A percentile compares a stretch with the other conserved stretches of the same genome.
These are phyloP conservation scores for Saturnispora besseyi DNA, from an alignment of 805 yeast genomes.

Conservation along the genomic window DNA sequence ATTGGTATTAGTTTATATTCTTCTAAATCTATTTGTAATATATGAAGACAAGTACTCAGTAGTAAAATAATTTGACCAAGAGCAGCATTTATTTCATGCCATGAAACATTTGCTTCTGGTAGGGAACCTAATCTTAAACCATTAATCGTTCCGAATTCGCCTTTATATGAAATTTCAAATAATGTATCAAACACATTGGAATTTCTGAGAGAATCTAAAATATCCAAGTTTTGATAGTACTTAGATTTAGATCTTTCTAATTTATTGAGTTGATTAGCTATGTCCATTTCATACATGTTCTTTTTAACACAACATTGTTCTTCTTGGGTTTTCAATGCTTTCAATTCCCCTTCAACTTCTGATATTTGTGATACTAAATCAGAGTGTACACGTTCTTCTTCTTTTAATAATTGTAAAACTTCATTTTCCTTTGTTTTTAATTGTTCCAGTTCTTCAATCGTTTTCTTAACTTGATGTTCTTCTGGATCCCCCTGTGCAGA, in stretches of 20 bases:
- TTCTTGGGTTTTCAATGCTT: conserved; percentile 35
- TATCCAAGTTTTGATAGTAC: conserved; percentile 52
- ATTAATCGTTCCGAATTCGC: conserved; percentile 80
- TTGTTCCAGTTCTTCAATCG: conserved; percentile 37
- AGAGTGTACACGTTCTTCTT: conserved; percentile 35
- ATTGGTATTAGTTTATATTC: conserved; percentile 66
- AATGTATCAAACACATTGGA: conserved; percentile 78
- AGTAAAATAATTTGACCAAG: conserved; percentile 75
- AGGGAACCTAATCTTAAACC: conserved; percentile 72
- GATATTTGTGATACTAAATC: conserved; percentile 42
- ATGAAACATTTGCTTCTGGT: conserved; percentile 54
- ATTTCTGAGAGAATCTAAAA: conserved; percentile 60
- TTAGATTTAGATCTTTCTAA: conserved; percentile 55
- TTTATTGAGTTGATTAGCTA: conserved; percentile 42
- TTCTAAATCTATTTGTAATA: conserved; percentile 45
- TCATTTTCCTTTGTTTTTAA: conserved; percentile 34
- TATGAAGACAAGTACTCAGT: conserved; percentile 51
- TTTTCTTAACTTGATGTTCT: conserved; percentile 33
- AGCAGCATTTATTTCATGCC: conserved; percentile 90
- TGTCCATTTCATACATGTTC: conserved; percentile 49
- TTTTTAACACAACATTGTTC: conserved; percentile 36
- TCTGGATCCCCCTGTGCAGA: conserved; percentile 44
- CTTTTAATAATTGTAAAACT: conserved; percentile 31
- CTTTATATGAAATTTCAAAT: conserved; percentile 76
- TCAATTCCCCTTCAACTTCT: conserved; percentile 33